These are phyloP conservation scores for Candida mattraensis DNA, from an alignment of 805 yeast species.

Conservation along the genomic window DNA sequence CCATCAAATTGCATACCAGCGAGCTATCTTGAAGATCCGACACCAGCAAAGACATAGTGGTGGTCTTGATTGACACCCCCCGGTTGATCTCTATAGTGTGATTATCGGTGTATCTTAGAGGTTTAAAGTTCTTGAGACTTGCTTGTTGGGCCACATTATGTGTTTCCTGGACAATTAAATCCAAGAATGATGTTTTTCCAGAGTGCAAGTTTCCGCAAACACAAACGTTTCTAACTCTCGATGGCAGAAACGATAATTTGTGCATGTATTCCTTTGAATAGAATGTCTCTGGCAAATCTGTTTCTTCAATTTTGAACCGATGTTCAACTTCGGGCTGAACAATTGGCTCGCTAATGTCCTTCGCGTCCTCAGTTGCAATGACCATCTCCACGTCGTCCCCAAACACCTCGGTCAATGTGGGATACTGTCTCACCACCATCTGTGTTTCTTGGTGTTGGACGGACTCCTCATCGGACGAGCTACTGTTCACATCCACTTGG, in stretches of 20 bases:
- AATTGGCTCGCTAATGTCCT: constrained; percentile 57
- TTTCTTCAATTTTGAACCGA: constrained; percentile 48
- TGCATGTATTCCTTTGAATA: constrained; percentile 66
- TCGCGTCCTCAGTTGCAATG: constrained; percentile 48
- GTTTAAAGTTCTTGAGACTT: constrained; percentile 41
- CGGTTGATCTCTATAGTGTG: constrained; percentile 67
- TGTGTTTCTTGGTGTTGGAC: constrained; percentile 5
- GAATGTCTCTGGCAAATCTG: constrained; percentile 53
- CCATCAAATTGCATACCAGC: constrained; percentile 61
- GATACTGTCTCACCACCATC: constrained; percentile 24
- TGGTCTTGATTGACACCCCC: constrained; percentile 63
- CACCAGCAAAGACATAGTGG: constrained; percentile 61
- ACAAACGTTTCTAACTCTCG: constrained; percentile 70
- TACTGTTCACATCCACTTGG: constrained; percentile 46
- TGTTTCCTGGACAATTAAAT: constrained; percentile 63
- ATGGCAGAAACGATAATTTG: constrained; percentile 49
- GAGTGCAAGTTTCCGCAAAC: constrained; percentile 78
- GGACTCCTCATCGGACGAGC: constrained; percentile 25
- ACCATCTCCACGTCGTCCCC: constrained; percentile 68
- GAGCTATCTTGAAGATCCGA: constrained; percentile 56
- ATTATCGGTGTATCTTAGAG: constrained; percentile 68
- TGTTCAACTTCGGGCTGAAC: constrained; percentile 50
- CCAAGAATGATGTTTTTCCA: constrained; percentile 83
- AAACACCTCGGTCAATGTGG: constrained; percentile 44
- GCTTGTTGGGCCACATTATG: constrained; percentile 44